Conservation (phyloP, 1,284 basidiomycete species). For the Rhodotorula mucilaginosa region DNA sequence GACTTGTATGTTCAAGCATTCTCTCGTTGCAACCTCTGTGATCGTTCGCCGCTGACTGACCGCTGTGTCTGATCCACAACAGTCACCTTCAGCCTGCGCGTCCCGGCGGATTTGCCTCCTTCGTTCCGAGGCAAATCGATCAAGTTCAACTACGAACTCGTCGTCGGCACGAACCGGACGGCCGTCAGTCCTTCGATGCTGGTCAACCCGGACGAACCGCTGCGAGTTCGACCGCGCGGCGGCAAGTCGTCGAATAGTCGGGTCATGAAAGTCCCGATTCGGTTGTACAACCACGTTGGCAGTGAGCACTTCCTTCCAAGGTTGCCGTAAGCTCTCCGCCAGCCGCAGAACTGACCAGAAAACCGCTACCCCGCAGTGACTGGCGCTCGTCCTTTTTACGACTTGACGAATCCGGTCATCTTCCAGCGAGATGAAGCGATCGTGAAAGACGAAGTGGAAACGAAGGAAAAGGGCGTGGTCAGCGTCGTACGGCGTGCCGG, state of each 20-base stretch:
- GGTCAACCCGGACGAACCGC: not conserved
- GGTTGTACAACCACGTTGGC: slow-evolving; percentile 77
- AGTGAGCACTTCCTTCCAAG: slow-evolving; percentile 53
- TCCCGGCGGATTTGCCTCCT: slow-evolving; percentile 81
- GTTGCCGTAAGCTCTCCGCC: not conserved
- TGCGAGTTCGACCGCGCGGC: slow-evolving; percentile 34
- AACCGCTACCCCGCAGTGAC: slow-evolving; percentile 31
- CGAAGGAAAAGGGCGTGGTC: not conserved
- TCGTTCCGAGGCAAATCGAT: slow-evolving; percentile 81
- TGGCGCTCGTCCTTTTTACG: slow-evolving; percentile 50
- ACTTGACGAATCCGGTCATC: slow-evolving; percentile 52
- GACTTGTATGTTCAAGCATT: slow-evolving; percentile 58
- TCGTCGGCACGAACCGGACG: slow-evolving; percentile 77
- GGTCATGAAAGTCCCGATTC: slow-evolving; percentile 82
- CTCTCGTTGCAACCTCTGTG: too few species aligned
- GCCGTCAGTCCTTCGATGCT: slow-evolving; percentile 45
- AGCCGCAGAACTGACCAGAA: not conserved
- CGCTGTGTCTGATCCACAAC: not conserved
- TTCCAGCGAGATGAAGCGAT: slow-evolving; percentile 47
- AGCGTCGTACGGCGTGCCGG: slow-evolving; percentile 5
- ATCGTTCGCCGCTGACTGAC: too few species aligned
- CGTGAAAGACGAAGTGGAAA: slow-evolving; percentile 27
- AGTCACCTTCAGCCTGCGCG: slow-evolving; percentile 73
- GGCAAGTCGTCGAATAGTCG: slow-evolving; percentile 59
- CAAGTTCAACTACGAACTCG: slow-evolving; percentile 81